Percentiles rank a stretch among this genome's conserved stretches.
These are phyloP conservation scores for Camellia oleifera DNA, from an alignment of 179 eudicot genomes.

Conservation along the genomic window DNA sequence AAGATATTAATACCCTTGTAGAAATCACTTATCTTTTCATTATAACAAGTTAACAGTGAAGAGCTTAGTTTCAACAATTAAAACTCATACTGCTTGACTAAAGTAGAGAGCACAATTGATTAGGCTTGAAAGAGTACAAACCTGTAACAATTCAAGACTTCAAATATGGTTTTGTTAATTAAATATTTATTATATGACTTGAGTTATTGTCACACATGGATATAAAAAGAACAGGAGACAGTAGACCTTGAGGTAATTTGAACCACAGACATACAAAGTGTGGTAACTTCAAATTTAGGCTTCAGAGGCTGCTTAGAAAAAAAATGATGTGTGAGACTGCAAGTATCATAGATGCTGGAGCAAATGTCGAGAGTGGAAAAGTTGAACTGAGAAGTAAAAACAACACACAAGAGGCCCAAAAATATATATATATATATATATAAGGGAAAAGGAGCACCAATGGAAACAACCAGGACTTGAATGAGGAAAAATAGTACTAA, in stretches of 20 bases:
- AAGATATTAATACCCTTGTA: background rate
- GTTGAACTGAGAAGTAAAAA: background rate
- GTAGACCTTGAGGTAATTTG: background rate
- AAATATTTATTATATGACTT: background rate
- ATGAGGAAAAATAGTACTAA: background rate
- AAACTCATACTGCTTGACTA: background rate
- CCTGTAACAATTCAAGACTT: background rate
- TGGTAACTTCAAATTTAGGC: background rate
- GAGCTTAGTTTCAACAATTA: background rate
- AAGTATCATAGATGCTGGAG: background rate
- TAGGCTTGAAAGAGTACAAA: background rate
- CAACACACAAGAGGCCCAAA: background rate
- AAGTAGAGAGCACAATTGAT: background rate
- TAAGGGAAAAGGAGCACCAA: background rate
- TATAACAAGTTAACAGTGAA: background rate
- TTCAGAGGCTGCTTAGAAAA: slow-evolving; percentile 1
- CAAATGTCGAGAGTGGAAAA: background rate
- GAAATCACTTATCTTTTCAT: background rate
- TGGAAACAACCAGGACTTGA: background rate
- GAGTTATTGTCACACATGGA: background rate
- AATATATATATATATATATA: too few species aligned
- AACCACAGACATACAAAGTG: background rate
- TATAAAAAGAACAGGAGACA: background rate
- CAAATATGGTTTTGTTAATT: background rate
- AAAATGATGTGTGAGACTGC: background rate